A percentile compares a stretch with the other conserved stretches of the same genome.
These are phyloP conservation scores for Yueomyces sp. DNA, from an alignment of 1,139 yeast genomes.

Conservation along the genomic window DNA sequence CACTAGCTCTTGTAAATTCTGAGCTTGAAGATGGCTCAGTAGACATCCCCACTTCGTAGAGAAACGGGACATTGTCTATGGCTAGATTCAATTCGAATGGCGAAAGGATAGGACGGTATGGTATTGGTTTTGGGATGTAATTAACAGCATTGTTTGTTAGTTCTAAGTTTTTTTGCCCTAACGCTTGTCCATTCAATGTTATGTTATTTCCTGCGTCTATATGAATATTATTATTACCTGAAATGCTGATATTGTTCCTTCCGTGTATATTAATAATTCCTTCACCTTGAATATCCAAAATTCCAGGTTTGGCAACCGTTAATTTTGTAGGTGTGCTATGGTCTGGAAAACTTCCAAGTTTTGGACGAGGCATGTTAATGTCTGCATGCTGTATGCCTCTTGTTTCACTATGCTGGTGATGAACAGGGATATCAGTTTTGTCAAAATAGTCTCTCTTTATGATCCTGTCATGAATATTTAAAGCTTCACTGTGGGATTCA, in stretches of 20 bases:
- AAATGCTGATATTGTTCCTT: neutral
- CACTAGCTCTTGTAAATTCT: neutral
- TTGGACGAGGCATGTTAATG: too few species aligned
- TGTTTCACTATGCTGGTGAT: too few species aligned
- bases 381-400: too few species aligned
- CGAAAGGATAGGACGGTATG: neutral
- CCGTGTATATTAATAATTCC: neutral
- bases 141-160: neutral
- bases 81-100: neutral
- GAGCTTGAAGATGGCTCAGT: neutral
- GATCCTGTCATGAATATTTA: too few species aligned
- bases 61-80: neutral
- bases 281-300: neutral
- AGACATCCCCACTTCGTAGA: neutral
- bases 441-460: too few species aligned
- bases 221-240: neutral
- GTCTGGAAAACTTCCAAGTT: too few species aligned
- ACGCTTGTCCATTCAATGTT: neutral
- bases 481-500: too few species aligned
- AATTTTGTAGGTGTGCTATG: neutral
- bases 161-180: neutral
- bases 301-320: neutral
- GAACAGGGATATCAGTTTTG: too few species aligned
- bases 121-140: neutral
- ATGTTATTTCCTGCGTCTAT: neutral